Evolutionary conservation across 495 filamentous ascomycete genomes (phyloP).

Genomic region (Aspergillus nanangensis): DNA sequence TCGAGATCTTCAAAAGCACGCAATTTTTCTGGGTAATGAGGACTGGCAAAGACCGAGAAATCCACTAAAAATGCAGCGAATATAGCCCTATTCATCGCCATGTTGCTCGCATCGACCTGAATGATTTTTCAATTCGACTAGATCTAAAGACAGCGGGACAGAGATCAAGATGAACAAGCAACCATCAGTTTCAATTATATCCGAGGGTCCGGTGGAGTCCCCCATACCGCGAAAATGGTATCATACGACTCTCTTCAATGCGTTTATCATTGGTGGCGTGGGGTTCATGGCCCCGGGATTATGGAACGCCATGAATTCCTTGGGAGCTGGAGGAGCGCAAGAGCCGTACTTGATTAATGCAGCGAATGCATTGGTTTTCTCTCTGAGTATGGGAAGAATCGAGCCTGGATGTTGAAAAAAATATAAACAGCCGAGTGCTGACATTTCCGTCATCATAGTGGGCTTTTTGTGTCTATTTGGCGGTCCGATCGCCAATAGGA

Average conservation of each 20-base stretch:
- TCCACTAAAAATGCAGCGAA: not conserved
- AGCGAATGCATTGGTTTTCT: conserved; percentile 62
- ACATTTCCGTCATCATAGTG: conserved; percentile 35
- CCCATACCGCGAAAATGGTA: conserved; percentile 43
- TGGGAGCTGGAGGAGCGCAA: conserved; percentile 60
- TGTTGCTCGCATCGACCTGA: too few species aligned
- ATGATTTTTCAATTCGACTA: too few species aligned
- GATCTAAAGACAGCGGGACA: too few species aligned
- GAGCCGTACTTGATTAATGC: conserved; percentile 57
- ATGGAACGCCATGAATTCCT: conserved; percentile 59
- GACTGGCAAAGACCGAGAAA: not conserved
- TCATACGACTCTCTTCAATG: conserved; percentile 57
- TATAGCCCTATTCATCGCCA: not conserved
- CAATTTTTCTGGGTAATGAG: conserved; percentile 4
- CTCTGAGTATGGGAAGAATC: conserved; percentile 18
- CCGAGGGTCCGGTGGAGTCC: conserved; percentile 2
- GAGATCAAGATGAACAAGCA: conserved; percentile 12
- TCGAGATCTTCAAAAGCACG: conserved; percentile 1
- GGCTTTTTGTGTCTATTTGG: conserved; percentile 53
- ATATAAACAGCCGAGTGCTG: not conserved
- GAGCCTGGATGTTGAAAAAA: not conserved
- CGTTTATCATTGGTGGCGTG: conserved; percentile 34
- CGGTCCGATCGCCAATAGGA: conserved; percentile 48
- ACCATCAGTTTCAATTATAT: conserved; percentile 7
- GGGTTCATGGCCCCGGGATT: conserved; percentile 35